phyloP scores from a whole-genome alignment of 2,329 filamentous ascomycete species.

The Chrysoporthe cubensis region DNA sequence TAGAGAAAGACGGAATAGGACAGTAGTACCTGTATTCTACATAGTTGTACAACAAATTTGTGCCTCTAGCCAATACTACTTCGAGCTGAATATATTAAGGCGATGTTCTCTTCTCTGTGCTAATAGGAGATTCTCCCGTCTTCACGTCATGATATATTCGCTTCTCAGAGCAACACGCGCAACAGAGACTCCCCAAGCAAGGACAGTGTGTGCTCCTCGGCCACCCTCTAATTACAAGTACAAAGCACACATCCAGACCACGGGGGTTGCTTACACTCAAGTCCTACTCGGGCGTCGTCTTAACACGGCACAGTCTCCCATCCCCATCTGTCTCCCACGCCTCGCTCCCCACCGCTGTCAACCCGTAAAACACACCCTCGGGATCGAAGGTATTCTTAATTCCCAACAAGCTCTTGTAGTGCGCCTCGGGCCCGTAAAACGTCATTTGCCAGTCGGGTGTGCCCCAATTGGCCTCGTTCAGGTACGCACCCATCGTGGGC shows the following conservation, averaged over 20 bases:
- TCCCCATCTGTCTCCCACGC: conserved; percentile 43
- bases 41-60: too few species aligned
- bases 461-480: conserved; percentile 13
- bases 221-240: not conserved
- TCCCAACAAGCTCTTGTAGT: conserved; percentile 28
- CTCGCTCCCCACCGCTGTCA: conserved; percentile 47
- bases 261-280: not conserved
- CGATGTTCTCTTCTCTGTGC: too few species aligned
- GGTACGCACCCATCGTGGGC: conserved; percentile 4
- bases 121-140: too few species aligned
- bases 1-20: too few species aligned
- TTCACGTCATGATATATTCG: too few species aligned
- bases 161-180: too few species aligned
- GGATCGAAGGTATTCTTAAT: conserved; percentile 31
- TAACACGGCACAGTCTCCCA: conserved; percentile 33
- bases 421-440: conserved; percentile 28
- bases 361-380: conserved; percentile 35
- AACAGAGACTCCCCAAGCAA: too few species aligned
- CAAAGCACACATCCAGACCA: not conserved
- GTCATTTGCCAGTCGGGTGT: conserved; percentile 26
- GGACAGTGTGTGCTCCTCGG: too few species aligned
- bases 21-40: too few species aligned
- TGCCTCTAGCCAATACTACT: too few species aligned
- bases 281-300: not conserved
- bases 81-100: too few species aligned